Evolutionary conservation across 306 rosid species (phyloP).

Genomic region (Cyclanthera cordifolia): DNA sequence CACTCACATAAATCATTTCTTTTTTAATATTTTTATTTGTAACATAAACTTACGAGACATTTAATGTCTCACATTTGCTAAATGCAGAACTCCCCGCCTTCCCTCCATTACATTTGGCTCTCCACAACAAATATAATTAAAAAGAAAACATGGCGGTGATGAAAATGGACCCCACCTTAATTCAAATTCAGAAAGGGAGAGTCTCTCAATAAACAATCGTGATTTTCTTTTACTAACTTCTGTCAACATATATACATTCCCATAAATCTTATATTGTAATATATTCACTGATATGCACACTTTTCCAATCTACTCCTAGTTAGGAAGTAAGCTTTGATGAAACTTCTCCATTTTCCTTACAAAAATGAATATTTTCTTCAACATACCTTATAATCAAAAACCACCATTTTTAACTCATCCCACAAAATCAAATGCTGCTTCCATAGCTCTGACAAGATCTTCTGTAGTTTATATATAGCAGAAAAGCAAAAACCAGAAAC

Average conservation of each 20-base stretch:
- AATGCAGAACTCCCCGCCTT: too few relatives aligned
- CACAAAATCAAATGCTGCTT: not conserved
- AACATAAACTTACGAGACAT: too few relatives aligned
- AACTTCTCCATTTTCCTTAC: not conserved
- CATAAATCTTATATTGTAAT: not conserved
- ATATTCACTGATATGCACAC: not conserved
- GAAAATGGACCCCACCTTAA: not conserved
- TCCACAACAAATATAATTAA: too few relatives aligned
- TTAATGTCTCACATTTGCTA: too few relatives aligned
- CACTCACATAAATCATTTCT: too few relatives aligned
- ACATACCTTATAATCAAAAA: not conserved
- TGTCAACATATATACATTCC: not conserved
- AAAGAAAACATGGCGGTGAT: not conserved
- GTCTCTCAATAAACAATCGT: not conserved
- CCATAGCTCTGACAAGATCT: not conserved
- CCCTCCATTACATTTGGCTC: too few relatives aligned
- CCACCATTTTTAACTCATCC: not conserved
- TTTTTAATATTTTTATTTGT: too few relatives aligned
- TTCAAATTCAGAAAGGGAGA: not conserved
- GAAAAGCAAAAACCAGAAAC: not conserved
- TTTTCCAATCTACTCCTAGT: not conserved
- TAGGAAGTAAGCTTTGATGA: not conserved
- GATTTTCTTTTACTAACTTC: not conserved
- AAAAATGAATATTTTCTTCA: not conserved
- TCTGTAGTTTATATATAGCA: not conserved